phyloP scores from a whole-genome alignment of 75 land plant genomes.

The Chamaecyparis obtusa region DNA sequence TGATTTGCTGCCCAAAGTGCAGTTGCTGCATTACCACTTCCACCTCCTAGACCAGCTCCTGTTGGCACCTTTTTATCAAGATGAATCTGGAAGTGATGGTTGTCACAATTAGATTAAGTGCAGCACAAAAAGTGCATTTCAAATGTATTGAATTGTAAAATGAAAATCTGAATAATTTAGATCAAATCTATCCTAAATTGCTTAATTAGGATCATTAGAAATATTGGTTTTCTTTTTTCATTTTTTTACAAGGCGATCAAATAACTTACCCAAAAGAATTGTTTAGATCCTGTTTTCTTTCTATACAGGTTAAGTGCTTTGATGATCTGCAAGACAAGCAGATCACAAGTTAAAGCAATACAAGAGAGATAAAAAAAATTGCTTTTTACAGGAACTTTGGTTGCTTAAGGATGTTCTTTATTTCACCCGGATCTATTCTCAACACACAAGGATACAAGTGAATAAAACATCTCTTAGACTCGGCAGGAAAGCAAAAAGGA shows the following conservation, averaged over 20 bases:
- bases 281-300: constrained; percentile 82
- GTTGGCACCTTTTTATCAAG: constrained; percentile 95
- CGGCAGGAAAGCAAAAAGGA: too few relatives aligned
- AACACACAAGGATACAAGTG: neutral
- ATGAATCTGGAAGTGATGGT: constrained; percentile 61
- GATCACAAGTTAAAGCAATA: constrained; percentile 8
- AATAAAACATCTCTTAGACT: neutral
- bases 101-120: neutral
- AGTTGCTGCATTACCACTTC: constrained; percentile 99
- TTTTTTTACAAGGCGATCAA: neutral
- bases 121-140: neutral
- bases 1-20: constrained; percentile 99
- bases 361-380: neutral
- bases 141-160: neutral
- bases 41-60: constrained; percentile 99
- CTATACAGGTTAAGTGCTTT: constrained; percentile 96
- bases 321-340: constrained; percentile 63
- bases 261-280: constrained; percentile 72
- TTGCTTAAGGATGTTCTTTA: neutral
- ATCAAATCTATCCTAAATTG: neutral
- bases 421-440: neutral
- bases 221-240: neutral
- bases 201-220: neutral
- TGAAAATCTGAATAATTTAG: neutral
- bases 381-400: neutral